These are phyloP conservation scores for Paecilomyces sp. DNA, from an alignment of 2,329 filamentous ascomycete genomes.

Conservation along the genomic window DNA sequence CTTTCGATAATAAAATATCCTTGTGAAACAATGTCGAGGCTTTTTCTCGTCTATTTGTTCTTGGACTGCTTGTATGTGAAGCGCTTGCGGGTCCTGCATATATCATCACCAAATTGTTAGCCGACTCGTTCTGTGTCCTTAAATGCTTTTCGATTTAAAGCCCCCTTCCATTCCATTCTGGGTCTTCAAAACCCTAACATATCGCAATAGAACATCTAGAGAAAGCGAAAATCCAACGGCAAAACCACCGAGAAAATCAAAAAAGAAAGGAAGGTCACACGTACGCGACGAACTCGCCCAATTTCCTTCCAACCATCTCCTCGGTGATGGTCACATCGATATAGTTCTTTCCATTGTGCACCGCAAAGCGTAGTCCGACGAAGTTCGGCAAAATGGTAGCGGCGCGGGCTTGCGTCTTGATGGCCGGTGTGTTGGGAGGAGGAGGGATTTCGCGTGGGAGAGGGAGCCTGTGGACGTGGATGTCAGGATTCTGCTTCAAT, in stretches of 20 bases:
- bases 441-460: slow-evolving; percentile 39
- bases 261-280: slow-evolving; percentile 29
- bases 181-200: not conserved
- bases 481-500: slow-evolving; percentile 1
- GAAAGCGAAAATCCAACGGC: not conserved
- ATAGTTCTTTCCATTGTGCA: slow-evolving; percentile 88
- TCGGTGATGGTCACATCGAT: slow-evolving; percentile 77
- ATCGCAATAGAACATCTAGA: not conserved
- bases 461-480: slow-evolving; percentile 23
- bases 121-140: not conserved
- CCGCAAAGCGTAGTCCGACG: slow-evolving; percentile 79
- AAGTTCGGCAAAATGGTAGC: slow-evolving; percentile 91
- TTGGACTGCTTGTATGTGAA: slow-evolving; percentile 65
- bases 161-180: not conserved
- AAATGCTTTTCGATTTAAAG: not conserved
- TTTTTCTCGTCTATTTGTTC: slow-evolving; percentile 49
- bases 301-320: slow-evolving; percentile 93
- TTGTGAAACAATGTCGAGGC: not conserved
- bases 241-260: not conserved
- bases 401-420: slow-evolving; percentile 78
- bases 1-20: not conserved
- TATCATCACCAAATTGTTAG: not conserved
- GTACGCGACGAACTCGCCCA: slow-evolving; percentile 86
- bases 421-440: slow-evolving; percentile 60
- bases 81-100: slow-evolving; percentile 55